A percentile compares a stretch with the other conserved stretches of the same genome.
Conservation (phyloP, 2,329 filamentous ascomycete genomes). For the Venturia oleaginea region DNA sequence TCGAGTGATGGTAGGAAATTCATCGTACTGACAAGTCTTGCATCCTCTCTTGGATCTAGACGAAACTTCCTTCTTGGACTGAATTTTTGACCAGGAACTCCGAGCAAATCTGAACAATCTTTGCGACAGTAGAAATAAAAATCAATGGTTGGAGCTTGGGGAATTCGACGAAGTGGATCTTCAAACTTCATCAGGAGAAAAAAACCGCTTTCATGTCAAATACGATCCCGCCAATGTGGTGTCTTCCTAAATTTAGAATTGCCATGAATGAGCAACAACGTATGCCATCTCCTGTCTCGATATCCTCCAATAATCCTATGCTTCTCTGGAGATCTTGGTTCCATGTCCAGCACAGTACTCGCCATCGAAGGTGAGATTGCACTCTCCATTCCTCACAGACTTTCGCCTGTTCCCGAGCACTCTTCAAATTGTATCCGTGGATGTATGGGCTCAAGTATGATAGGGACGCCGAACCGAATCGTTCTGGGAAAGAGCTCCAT, state of each 20-base stretch:
- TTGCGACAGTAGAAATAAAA: not conserved
- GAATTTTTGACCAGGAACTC: not conserved
- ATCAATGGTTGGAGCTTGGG: not conserved
- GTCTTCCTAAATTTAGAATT: not conserved
- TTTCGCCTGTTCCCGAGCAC: not conserved
- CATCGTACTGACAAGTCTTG: not conserved
- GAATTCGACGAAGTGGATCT: not conserved
- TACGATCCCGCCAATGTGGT: not conserved
- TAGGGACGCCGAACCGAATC: not conserved
- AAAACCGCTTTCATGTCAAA: not conserved
- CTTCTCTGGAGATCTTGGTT: not conserved
- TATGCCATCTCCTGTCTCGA: too few species aligned
- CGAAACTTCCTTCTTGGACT: not conserved
- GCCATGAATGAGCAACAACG: too few species aligned
- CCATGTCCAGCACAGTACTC: not conserved
- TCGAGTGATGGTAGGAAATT: not conserved
- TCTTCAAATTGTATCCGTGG: not conserved
- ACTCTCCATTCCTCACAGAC: not conserved
- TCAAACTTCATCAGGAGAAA: not conserved
- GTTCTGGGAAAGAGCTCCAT: not conserved
- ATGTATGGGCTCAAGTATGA: not conserved
- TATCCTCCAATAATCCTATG: too few species aligned
- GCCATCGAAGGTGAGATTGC: not conserved
- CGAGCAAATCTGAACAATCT: not conserved
- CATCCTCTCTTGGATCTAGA: not conserved